phyloP scores from a whole-genome alignment of 2,329 filamentous ascomycete genomes.

The Trichoderma koningii region DNA sequence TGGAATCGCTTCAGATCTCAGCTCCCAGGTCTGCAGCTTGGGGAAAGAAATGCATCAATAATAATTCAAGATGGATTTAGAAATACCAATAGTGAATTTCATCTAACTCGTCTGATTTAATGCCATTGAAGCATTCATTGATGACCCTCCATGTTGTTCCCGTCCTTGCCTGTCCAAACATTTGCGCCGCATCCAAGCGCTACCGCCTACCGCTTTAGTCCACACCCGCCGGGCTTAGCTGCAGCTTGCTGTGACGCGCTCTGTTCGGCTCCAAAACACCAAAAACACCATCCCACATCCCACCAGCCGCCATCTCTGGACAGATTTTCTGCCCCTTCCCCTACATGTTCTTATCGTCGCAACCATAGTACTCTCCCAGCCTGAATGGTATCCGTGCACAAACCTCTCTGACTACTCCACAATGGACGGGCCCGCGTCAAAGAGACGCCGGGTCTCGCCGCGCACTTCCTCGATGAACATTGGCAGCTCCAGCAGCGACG shows the following conservation, averaged over 20 bases:
- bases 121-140: no score
- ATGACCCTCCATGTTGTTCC: no score
- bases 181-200: background rate
- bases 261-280: background rate
- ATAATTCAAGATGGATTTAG: no score
- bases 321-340: background rate
- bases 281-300: slow-evolving; percentile 23
- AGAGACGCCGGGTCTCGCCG: slow-evolving; percentile 65
- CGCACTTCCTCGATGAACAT: slow-evolving; percentile 43
- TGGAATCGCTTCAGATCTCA: background rate
- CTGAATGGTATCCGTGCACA: background rate
- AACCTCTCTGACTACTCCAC: background rate
- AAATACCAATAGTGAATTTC: no score
- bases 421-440: slow-evolving; percentile 60
- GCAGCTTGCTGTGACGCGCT: slow-evolving; percentile 26
- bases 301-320: background rate
- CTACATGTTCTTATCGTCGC: background rate
- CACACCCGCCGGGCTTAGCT: slow-evolving; percentile 21
- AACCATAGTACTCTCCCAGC: background rate
- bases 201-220: slow-evolving; percentile 20
- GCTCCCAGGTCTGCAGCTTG: no score
- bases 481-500: slow-evolving; percentile 38
- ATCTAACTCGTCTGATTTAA: background rate
- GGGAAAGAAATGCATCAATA: no score
- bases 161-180: background rate